Evolutionary conservation across 805 yeast genomes (phyloP), one percentile per base, ranked within the genome.

Genomic region (Zygosaccharomyces rouxii): DNA sequence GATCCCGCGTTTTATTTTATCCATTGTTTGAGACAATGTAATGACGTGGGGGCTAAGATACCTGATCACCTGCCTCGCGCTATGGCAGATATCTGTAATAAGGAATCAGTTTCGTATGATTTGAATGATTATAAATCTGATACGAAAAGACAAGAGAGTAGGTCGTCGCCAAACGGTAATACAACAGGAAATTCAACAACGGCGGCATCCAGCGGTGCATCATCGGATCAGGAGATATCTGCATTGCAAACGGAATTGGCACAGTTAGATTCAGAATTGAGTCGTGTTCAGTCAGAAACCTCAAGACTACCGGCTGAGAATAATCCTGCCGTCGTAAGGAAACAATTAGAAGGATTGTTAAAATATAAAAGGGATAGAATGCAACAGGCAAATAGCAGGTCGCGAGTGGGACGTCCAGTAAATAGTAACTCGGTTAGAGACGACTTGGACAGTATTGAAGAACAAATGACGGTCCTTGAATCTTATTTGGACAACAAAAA

Each of bases 21-120:
- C 53, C 99, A 94, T 68, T 88, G 90, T 55, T 75, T 94, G 58
- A 89, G 90, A 68, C 96, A 92, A 67, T 78, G 97, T 55, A 73
- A 77, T 30, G 87, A 86, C 59, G 81, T 84, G 50, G 89, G 89
- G 35, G 84, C 83, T 59, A 76, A 92, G 46, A 82, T 94, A 22
- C 99, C 99, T 35, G 75, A 94, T 49, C 84, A 89, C n/a, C 89
- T 94, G n/a, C 99, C 99, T 16, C 86, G 90, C 1, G 81, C 94
- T 5, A 72, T 94, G 55, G 77, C 96, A 38, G 97, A 97, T 13
- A 87, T 97, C 0, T 92, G 90, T 66, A 86, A 87, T 35, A 89
- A 89, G 70, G 90, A 86, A 56, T 77, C 77, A 28, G 94, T 95
- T 13, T 83, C 81, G 50, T 89, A 84, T 62, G 82, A 83, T 57